Evolutionary conservation across 129 eudicot genomes (phyloP), one percentile per base, ranked within the genome.

Genomic region (Dittrichia graveolens): DNA sequence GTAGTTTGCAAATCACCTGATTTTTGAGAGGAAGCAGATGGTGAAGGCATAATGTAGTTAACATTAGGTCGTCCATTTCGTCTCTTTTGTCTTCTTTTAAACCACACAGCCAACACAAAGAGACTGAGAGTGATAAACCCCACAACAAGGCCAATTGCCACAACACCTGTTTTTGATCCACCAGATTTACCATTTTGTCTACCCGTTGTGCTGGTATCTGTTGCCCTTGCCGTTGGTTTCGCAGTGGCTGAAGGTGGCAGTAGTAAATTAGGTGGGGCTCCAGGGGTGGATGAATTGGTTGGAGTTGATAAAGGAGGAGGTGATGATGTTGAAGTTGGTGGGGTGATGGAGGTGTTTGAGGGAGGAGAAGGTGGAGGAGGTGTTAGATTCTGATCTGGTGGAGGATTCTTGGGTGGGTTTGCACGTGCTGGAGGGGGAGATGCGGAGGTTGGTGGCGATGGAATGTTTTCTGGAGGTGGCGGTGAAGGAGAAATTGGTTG

Each of bases 1-100:
- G 48, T 49, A 24, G 31, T 69, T 45, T 48, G 55, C 72, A 24
- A 12, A 75, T 53, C 77, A 94, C 99, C 99, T 84, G 99, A 95
- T 59, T 77, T 81, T 73, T 84, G 99, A 40, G 99, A 90, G 71
- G 96, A 90, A 42, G 91, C 81, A 60, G 79, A 88, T 16, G 95
- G 97, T 49, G 99, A 88, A 40, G 97, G 97, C 87, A 82, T 64
- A 39, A 74, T 66, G 67, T 92, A 87, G 48, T 47, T 47, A 31
- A 61, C 84, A 15, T 77, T 75, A 54, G 71, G 74, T 42, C 43
- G 85, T 76, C 71, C 19, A 58, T 63, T 67, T 66, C 81, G 85
- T 77, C 72, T 89, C 85, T 84, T 93, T 67, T 85, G 81, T 75
- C 80, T 93, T 58, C 67, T 84, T 56, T 75, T 66, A 50, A 74